Percentiles rank a stretch among this genome's conserved stretches.
Evolutionary conservation across 352 stramenopile species (phyloP).

Genomic region (Phytophthora pseudosyringae): DNA sequence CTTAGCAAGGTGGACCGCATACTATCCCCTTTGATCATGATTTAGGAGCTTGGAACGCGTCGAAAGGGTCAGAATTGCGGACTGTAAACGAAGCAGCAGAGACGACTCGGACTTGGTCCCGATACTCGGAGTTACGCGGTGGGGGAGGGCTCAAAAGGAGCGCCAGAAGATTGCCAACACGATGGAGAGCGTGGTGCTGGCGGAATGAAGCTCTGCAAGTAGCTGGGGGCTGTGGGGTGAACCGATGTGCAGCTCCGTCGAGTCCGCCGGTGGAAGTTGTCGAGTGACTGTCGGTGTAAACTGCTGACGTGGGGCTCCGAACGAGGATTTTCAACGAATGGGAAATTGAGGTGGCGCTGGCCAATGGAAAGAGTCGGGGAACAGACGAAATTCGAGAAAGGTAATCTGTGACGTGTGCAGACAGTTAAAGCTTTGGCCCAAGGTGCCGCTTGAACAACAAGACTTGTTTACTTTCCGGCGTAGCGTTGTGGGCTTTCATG

Average conservation of each 20-base stretch:
- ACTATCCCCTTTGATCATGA: slow-evolving; percentile 25
- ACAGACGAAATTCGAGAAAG: slow-evolving; percentile 31
- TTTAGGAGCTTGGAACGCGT: slow-evolving; percentile 8
- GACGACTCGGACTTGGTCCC: neutral
- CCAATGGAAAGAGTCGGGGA: slow-evolving; percentile 18
- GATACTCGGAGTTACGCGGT: neutral
- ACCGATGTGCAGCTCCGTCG: slow-evolving; percentile 6
- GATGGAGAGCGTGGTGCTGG: neutral
- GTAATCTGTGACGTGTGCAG: neutral
- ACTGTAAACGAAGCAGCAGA: neutral
- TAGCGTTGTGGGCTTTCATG: slow-evolving; percentile 9
- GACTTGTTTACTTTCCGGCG: slow-evolving; percentile 11
- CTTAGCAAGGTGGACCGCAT: slow-evolving; percentile 44
- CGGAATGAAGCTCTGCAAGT: neutral
- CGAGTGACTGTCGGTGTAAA: slow-evolving; percentile 29
- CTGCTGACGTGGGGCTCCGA: slow-evolving; percentile 27
- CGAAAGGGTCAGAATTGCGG: neutral
- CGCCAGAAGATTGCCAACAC: slow-evolving; percentile 6
- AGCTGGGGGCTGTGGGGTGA: neutral
- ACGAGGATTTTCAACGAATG: slow-evolving; percentile 18
- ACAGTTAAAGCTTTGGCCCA: too few species aligned
- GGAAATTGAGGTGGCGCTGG: slow-evolving; percentile 1
- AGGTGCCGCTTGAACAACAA: neutral
- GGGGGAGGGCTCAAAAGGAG: slow-evolving; percentile 3
- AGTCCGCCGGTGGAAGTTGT: slow-evolving; percentile 16